Evolutionary conservation across 2,329 filamentous ascomycete species (phyloP).

Genomic region (Nigrospora sphaerica): DNA sequence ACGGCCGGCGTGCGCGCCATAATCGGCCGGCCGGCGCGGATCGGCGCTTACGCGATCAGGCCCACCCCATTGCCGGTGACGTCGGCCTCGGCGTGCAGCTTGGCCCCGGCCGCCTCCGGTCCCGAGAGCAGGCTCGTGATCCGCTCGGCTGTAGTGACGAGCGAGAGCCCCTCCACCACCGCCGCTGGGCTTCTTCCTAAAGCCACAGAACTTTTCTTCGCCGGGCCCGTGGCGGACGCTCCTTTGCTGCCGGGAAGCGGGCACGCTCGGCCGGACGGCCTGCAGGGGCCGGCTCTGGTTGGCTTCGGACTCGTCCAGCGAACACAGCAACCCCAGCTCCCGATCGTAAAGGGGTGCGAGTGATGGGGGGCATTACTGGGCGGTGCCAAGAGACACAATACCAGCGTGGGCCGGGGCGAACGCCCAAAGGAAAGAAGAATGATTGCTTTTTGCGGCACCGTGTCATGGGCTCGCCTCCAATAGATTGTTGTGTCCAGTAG

Average conservation of each 20-base stretch:
- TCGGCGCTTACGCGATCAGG: slow-evolving; percentile 18
- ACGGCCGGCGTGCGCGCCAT: slow-evolving; percentile 21
- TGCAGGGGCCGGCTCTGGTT: no score
- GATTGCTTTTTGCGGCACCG: no score
- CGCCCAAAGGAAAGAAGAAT: neutral
- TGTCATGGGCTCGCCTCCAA: no score
- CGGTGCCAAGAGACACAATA: neutral
- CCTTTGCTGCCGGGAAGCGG: neutral
- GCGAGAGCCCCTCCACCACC: slow-evolving; percentile 15
- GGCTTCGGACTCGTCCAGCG: no score
- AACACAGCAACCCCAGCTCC: no score
- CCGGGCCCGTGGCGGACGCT: slow-evolving; percentile 8
- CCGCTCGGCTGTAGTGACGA: slow-evolving; percentile 17
- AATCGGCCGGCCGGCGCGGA: slow-evolving; percentile 17
- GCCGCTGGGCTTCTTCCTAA: slow-evolving; percentile 14
- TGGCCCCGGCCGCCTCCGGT: neutral
- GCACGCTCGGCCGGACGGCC: neutral
- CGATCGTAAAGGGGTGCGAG: no score
- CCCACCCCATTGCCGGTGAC: slow-evolving; percentile 23
- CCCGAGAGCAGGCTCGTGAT: slow-evolving; percentile 9
- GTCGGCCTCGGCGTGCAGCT: slow-evolving; percentile 13
- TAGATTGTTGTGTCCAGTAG: no score
- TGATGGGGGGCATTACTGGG: neutral
- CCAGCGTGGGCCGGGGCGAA: neutral
- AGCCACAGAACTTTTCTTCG: slow-evolving; percentile 14